Evolutionary conservation across 345 rosid species (phyloP).

Genomic region (Salix caprea): DNA sequence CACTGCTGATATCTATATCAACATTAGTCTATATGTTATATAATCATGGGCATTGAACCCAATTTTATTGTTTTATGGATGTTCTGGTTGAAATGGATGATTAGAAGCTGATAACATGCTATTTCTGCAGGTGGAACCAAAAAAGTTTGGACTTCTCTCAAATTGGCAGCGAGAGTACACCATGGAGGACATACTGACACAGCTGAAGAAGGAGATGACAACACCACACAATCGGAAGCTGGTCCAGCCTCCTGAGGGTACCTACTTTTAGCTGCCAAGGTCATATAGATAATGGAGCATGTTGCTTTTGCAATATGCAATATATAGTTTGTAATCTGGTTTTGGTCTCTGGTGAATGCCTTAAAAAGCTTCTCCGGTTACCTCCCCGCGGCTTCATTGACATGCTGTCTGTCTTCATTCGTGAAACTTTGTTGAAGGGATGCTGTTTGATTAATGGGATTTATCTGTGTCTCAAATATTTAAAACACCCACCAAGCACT

Average conservation of each 20-base stretch:
- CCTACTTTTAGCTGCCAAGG: conserved; percentile 30
- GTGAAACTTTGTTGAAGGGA: conserved; percentile 26
- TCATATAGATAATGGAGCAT: conserved; percentile 5
- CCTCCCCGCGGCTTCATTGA: conserved; percentile 31
- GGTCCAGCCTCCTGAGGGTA: conserved; percentile 38
- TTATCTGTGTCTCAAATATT: conserved; percentile 14
- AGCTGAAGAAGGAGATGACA: conserved; percentile 37
- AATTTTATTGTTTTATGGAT: not conserved
- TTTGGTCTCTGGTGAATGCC: conserved; percentile 39
- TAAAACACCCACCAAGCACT: not conserved
- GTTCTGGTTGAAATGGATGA: not conserved
- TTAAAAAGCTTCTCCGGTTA: conserved; percentile 32
- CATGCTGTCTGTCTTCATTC: conserved; percentile 29
- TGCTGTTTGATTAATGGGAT: conserved; percentile 21
- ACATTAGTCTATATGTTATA: not conserved
- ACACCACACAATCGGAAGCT: conserved; percentile 30
- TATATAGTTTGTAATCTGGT: conserved; percentile 46
- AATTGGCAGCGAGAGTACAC: conserved; percentile 34
- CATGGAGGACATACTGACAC: conserved; percentile 37
- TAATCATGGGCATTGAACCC: not conserved
- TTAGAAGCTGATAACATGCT: not conserved
- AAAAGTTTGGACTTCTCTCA: conserved; percentile 30
- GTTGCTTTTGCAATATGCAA: conserved; percentile 33
- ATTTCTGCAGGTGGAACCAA: conserved; percentile 30
- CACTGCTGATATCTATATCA: not conserved